Conservation (phyloP, 2,329 filamentous ascomycete species). For the Falciphora oryzae region DNA sequence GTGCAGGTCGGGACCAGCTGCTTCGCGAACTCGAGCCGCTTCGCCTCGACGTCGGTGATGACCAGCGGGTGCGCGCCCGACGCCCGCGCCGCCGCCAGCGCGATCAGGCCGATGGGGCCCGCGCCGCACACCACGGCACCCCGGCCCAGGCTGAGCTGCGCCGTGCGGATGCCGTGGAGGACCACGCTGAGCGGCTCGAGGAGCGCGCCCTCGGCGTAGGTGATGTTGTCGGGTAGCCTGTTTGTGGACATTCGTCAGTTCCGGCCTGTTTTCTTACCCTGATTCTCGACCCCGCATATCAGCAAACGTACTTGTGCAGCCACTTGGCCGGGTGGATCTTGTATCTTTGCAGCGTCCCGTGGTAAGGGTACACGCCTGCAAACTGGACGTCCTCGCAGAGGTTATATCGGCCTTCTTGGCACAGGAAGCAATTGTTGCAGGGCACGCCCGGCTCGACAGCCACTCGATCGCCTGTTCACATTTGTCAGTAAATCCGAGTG, state of each 20-base stretch:
- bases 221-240: slow-evolving; percentile 48
- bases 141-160: slow-evolving; percentile 47
- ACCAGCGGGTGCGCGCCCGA: slow-evolving; percentile 59
- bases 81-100: slow-evolving; percentile 51
- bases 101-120: slow-evolving; percentile 57
- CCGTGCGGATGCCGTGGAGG: slow-evolving; percentile 51
- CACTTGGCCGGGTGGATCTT: slow-evolving; percentile 57
- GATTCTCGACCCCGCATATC: no score
- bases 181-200: slow-evolving; percentile 60
- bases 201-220: slow-evolving; percentile 54
- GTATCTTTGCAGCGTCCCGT: slow-evolving; percentile 55
- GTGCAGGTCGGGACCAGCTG: slow-evolving; percentile 47
- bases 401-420: slow-evolving; percentile 55
- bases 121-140: slow-evolving; percentile 55
- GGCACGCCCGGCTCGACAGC: slow-evolving; percentile 62
- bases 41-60: slow-evolving; percentile 55
- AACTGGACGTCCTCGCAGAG: slow-evolving; percentile 58
- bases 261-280: no score
- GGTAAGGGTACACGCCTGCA: slow-evolving; percentile 54
- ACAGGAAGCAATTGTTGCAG: slow-evolving; percentile 55
- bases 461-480: slow-evolving; percentile 50
- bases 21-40: slow-evolving; percentile 51
- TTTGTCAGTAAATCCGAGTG: neutral
- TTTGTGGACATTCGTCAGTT: no score
- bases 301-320: slow-evolving; percentile 31